phyloP scores from a whole-genome alignment of 345 rosid genomes.

The Cardamine resedifolia region DNA sequence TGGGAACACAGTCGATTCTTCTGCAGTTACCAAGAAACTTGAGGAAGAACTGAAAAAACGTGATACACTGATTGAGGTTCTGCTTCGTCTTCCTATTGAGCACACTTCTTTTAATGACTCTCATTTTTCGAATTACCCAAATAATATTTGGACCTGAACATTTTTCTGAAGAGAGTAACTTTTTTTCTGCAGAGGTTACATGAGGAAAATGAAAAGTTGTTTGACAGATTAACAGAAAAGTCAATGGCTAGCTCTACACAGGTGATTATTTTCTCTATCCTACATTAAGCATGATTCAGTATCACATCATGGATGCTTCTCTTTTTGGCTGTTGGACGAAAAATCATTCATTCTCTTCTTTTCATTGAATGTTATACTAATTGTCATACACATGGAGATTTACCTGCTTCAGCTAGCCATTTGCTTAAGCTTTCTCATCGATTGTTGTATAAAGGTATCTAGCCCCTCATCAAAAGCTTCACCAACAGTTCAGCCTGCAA shows the following conservation, averaged over 20 bases:
- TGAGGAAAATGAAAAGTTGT: slow-evolving; percentile 96
- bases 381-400: slow-evolving; percentile 3
- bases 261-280: slow-evolving; percentile 46
- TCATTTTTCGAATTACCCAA: background rate
- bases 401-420: background rate
- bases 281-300: slow-evolving; percentile 17
- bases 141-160: slow-evolving; percentile 10
- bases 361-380: slow-evolving; percentile 1
- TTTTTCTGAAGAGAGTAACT: slow-evolving; percentile 28
- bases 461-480: slow-evolving; percentile 68
- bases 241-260: slow-evolving; percentile 62
- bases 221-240: slow-evolving; percentile 95
- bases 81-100: slow-evolving; percentile 2
- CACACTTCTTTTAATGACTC: slow-evolving; percentile 10
- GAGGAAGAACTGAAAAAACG: slow-evolving; percentile 98
- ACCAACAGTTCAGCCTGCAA: slow-evolving; percentile 51
- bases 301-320: background rate
- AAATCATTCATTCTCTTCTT: background rate
- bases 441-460: slow-evolving; percentile 53
- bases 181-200: slow-evolving; percentile 74
- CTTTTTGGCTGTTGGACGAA: slow-evolving; percentile 6
- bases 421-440: slow-evolving; percentile 20
- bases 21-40: slow-evolving; percentile 79
- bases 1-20: slow-evolving; percentile 66
- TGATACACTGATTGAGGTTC: slow-evolving; percentile 94